Base-by-base conservation (phyloP, 352 stramenopile genomes). In the Aphanomyces invadans region DNA sequence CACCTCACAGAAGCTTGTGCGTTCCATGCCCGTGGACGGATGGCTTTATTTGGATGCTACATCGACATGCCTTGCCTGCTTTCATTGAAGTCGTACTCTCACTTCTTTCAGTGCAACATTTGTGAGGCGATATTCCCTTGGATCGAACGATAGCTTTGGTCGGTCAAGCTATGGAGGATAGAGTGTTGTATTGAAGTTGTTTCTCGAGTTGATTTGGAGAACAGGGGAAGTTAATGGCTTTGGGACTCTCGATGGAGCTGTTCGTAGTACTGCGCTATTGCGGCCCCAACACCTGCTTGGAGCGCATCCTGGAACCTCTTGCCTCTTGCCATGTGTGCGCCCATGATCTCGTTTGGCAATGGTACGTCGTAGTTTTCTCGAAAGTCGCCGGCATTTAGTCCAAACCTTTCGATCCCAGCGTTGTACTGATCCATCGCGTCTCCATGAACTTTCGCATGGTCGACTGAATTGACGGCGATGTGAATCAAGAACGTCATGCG, bases 31-130 rank as follows among this genome's bases (percentile, higher is more conserved):
- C 31, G 29, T 64, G 33, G 56, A 33, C 9, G 29, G 29, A 64
- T 64, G 56, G 56, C 56, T 64, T 64, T 64, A 52, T 64, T 64
- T 38, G 56, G 56, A 28, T 38, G 56, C 56, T 64, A 64, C 44
- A 64, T 19, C 3, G 2, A 64, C 44, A 39, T 19, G 12, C 56
- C 29, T 52, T 29, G 56, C 56, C 56, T 64, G 56, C 56, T 64
- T 64, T 49, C 56, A 64, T 39, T 38, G 21, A 33, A 12, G 56
- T 19, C 12, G 56, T 2, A n/a, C 46, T 64, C 31, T 60, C 56
- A 51, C 31, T 12, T 19, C 31, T 28, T 38, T 64, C 21, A 52
- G 56, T 64, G 56, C 33, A 64, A 64, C 56, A 64, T 52, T n/a
- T 12, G 56, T 23, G 56, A 52, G 21, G 56, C 4, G 44, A 64